Evolutionary conservation across 1,284 basidiomycete genomes (phyloP), one percentile per base, ranked within the genome.

Genomic region (Rhodotorula sp.): DNA sequence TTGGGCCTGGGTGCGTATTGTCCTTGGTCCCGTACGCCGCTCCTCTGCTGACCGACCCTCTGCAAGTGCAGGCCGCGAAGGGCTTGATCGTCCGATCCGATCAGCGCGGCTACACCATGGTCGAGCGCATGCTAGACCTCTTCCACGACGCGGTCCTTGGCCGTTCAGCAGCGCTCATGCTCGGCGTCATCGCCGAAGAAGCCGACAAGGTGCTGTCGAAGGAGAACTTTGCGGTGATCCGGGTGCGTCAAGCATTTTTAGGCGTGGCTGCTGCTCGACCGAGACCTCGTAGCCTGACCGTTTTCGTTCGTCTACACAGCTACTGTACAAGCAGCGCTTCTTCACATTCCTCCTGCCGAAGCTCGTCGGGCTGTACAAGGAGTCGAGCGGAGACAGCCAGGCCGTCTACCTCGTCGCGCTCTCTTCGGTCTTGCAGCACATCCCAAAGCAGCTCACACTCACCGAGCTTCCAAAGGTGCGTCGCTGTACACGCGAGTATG

Each of bases 291-390:
- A 27, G 44, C 45, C 57, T 64, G 48, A 68, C 17, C 23, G 13
- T 9, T 19, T 4, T 21, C 23, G 44, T 21, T 12, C 27, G 14
- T 25, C 25, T 0, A 8, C 27, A 41, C 68, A 96, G 93, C 85
- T 93, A 52, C 83, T 97, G 25, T 88, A 91, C 81, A 88, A 89
- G 48, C 96, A 99, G 80, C 91, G 89, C 81, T 90, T 91, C 77
- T 90, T 92, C 78, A 89, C 86, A 66, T 81, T 82, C 41, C 83
- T 93, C 12, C 83, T 98, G 19, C 92, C 93, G 0, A 87, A 86
- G 68, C 84, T 97, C 23, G 85, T 94, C 49, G 83, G 84, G 0
- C 90, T 90, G 8, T 83, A 85, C 77, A 69, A 78, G 46, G 64
- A 62, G 23, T 27, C 67, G 5, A 21, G 56, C 13, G 80, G 79